These are phyloP conservation scores for Pleurotus salmoneostramineus DNA, from an alignment of 768 basidiomycete species.

Conservation along the genomic window DNA sequence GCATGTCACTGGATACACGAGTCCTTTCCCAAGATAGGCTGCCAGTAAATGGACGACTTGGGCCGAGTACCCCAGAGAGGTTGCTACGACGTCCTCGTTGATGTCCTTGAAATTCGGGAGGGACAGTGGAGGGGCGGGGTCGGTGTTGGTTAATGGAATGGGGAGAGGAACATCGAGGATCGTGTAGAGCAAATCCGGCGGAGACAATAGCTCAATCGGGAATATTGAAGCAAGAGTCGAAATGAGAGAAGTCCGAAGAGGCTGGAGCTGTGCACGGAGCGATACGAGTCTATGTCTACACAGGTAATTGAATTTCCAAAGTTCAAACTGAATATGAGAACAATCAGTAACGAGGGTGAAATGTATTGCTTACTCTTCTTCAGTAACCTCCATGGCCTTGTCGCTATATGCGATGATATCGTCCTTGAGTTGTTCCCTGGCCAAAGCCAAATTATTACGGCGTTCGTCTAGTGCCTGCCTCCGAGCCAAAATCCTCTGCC, in stretches of 20 bases:
- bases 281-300: conserved; percentile 43
- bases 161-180: conserved; percentile 89
- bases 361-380: conserved; percentile 31
- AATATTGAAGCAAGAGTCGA: conserved; percentile 74
- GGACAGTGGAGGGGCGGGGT: conserved; percentile 81
- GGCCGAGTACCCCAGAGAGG: conserved; percentile 87
- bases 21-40: conserved; percentile 65
- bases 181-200: conserved; percentile 85
- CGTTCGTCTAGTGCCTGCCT: conserved; percentile 27
- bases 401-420: conserved; percentile 20
- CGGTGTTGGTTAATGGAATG: conserved; percentile 67
- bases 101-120: conserved; percentile 64
- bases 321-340: conserved; percentile 11
- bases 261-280: conserved; percentile 45
- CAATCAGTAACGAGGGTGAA: conserved; percentile 3
- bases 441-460: conserved; percentile 41
- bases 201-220: conserved; percentile 83
- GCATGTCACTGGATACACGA: conserved; percentile 89
- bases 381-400: conserved; percentile 27
- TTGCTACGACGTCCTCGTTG: conserved; percentile 83
- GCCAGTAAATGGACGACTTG: conserved; percentile 83
- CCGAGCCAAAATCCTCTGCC: conserved; percentile 24
- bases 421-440: conserved; percentile 32
- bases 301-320: conserved; percentile 1
- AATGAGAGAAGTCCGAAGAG: conserved; percentile 60